Conservation (phyloP, 2,329 filamentous ascomycete species). For the Zymoseptoria crescenta region DNA sequence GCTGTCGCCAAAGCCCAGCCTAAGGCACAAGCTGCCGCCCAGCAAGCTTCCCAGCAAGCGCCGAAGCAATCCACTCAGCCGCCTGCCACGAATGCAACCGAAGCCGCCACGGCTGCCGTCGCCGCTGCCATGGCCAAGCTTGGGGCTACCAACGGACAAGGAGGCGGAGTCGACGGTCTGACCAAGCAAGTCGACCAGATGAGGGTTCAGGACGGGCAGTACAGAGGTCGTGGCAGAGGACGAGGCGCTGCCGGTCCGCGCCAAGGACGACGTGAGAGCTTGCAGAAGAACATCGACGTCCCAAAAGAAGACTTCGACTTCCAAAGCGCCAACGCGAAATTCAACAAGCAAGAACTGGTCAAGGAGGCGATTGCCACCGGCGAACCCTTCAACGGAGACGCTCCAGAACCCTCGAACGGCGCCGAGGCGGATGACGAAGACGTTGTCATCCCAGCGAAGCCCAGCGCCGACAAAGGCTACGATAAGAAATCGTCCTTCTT, state of each 20-base stretch:
- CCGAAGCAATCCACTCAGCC: slow-evolving; percentile 12
- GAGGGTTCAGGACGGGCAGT: slow-evolving; percentile 38
- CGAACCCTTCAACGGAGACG: slow-evolving; percentile 51
- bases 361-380: slow-evolving; percentile 79
- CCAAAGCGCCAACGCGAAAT: slow-evolving; percentile 74
- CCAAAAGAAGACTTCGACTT: slow-evolving; percentile 92
- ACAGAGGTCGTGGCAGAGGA: slow-evolving; percentile 39
- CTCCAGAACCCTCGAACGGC: slow-evolving; percentile 22
- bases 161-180: slow-evolving; percentile 54
- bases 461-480: slow-evolving; percentile 51
- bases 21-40: slow-evolving; percentile 7
- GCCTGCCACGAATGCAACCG: slow-evolving; percentile 48
- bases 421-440: slow-evolving; percentile 30
- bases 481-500: slow-evolving; percentile 91
- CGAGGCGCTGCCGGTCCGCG: slow-evolving; percentile 37
- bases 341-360: slow-evolving; percentile 77
- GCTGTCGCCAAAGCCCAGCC: slow-evolving; percentile 21
- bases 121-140: slow-evolving; percentile 73
- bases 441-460: slow-evolving; percentile 37
- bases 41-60: slow-evolving; percentile 7
- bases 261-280: slow-evolving; percentile 28
- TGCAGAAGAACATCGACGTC: slow-evolving; percentile 62
- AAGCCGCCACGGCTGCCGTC: slow-evolving; percentile 68
- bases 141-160: slow-evolving; percentile 27
- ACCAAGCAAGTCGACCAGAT: slow-evolving; percentile 70